Base-by-base conservation (phyloP, 768 basidiomycete species). In the Rhodotorula sphaerocarpa region DNA sequence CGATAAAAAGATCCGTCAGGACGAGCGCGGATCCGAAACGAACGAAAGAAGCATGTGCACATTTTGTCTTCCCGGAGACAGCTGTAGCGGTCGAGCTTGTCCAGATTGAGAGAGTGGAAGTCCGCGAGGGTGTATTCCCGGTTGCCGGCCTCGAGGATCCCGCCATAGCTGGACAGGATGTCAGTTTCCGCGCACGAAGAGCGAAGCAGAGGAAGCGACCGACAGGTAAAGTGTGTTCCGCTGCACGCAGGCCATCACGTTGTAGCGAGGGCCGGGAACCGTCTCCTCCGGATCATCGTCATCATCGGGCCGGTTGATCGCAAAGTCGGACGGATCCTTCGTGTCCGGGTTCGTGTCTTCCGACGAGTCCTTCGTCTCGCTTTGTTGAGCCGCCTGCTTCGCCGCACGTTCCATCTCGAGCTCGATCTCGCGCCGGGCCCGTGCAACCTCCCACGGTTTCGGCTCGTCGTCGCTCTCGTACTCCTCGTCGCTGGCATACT, bases 91-190 rank as follows among this genome's bases (percentile, higher is more conserved):
- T 92, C 90, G 75, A 92, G 77, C 74, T 92, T 92, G 71, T 91
- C 89, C 25, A 95, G 79, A 61, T 84, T 81, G 16, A 95, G 75
- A 3, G 82, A 79, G 75, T 90, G 79, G 71, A 92, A 95, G 70
- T 93, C 91, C 71, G 91, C 89, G 10, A 95, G 78, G 0, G 90
- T 92, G 68, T 87, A 90, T 74, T 95, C 90, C 28, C 83, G 81
- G 18, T 86, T 79, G 0, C 88, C 86, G 21, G 82, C 80, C 74
- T 93, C 91, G 69, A 83, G 86, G 23, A 92, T 92, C 0, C 90
- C 90, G 15, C 90, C 89, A 70, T 92, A 92, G 58, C 88, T 73
- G 59, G 5, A 36, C 5, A 20, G 31, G 25, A 44, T 87, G 62
- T 21, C 6, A 7, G 44, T 21, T 2, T 18, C 27, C 25, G 55